These are phyloP conservation scores for Debaryomyces maramus DNA, from an alignment of 805 yeast species.

Conservation along the genomic window DNA sequence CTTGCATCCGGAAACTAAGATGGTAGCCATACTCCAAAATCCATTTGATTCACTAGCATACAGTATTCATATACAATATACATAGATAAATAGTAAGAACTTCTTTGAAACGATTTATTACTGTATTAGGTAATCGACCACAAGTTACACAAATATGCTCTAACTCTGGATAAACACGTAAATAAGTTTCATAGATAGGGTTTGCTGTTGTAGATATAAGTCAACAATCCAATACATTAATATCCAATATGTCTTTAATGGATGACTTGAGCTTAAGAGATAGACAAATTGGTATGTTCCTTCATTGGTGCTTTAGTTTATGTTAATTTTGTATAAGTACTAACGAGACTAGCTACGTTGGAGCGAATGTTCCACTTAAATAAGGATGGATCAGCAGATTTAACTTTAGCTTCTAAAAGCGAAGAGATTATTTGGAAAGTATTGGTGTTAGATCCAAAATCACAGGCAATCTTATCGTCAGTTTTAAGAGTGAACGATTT, in stretches of 20 bases:
- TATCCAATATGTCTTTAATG: conserved; percentile 10
- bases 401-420: conserved; percentile 53
- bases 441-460: conserved; percentile 73
- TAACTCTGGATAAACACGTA: neutral
- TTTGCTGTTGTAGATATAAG: neutral
- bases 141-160: neutral
- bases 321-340: neutral
- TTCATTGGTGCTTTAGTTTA: neutral
- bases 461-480: conserved; percentile 85
- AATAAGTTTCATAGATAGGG: neutral
- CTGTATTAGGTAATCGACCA: neutral
- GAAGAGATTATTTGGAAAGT: conserved; percentile 90
- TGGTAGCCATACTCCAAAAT: no score
- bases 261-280: conserved; percentile 22
- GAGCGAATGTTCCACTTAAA: conserved; percentile 87
- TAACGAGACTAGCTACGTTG: conserved; percentile 29
- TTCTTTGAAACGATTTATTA: neutral
- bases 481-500: conserved; percentile 92
- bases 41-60: no score
- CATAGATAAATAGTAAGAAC: no score
- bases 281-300: conserved; percentile 19
- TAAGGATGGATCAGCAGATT: conserved; percentile 54
- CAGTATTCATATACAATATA: no score
- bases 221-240: neutral
- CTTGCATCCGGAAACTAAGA: no score